phyloP scores from a whole-genome alignment of 768 basidiomycete species.

The Trametes coccinea region DNA sequence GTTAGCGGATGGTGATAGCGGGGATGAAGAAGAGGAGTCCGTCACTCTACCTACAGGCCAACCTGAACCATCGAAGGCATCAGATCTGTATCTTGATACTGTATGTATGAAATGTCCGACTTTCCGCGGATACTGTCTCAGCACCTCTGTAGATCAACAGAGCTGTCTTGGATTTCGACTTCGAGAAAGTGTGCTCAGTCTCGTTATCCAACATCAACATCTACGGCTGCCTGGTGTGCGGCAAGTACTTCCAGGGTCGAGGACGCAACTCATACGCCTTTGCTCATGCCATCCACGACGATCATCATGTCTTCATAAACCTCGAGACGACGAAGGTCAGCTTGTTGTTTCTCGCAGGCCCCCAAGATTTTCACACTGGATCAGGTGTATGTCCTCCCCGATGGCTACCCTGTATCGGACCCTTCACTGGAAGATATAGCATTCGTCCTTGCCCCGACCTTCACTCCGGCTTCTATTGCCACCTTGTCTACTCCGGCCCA shows the following conservation, averaged over 20 bases:
- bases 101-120: slow-evolving; percentile 42
- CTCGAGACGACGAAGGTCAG: slow-evolving; percentile 88
- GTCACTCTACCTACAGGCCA: slow-evolving; percentile 17
- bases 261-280: slow-evolving; percentile 94
- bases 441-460: slow-evolving; percentile 86
- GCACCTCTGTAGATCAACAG: slow-evolving; percentile 73
- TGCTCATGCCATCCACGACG: slow-evolving; percentile 95
- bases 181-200: slow-evolving; percentile 98
- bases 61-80: slow-evolving; percentile 43
- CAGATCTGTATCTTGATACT: slow-evolving; percentile 94
- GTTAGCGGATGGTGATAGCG: slow-evolving; percentile 7
- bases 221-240: slow-evolving; percentile 96
- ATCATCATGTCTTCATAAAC: slow-evolving; percentile 98
- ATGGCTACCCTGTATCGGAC: slow-evolving; percentile 95
- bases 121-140: background rate
- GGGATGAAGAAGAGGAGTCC: slow-evolving; percentile 31
- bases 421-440: slow-evolving; percentile 96
- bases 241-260: slow-evolving; percentile 98
- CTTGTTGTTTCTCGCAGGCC: background rate
- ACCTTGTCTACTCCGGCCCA: slow-evolving; percentile 58
- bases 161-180: slow-evolving; percentile 92
- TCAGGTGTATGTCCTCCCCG: slow-evolving; percentile 95
- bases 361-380: slow-evolving; percentile 13
- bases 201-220: slow-evolving; percentile 96
- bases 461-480: slow-evolving; percentile 59